Percentiles rank a stretch among this genome's conserved stretches.
These are phyloP conservation scores for Asterochloris sp. DNA, from an alignment of 139 green algal genomes.

Conservation along the genomic window DNA sequence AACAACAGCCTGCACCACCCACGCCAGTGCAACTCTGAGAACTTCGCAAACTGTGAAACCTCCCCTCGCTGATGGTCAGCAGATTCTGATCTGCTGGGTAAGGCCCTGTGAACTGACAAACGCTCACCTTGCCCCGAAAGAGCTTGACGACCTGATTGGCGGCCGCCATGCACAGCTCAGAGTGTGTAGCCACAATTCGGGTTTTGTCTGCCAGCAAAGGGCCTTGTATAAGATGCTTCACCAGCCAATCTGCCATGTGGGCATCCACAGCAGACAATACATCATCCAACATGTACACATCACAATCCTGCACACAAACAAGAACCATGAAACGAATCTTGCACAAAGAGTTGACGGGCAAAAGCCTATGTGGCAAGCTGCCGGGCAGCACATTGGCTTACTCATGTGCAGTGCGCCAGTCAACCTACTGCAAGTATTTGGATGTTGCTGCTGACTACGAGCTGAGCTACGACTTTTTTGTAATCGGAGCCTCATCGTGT, in stretches of 20 bases:
- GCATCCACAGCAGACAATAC: conserved; percentile 66
- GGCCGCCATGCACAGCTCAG: conserved; percentile 16
- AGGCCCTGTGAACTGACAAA: too few species aligned
- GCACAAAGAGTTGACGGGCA: not conserved
- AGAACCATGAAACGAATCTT: not conserved
- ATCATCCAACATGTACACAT: conserved; percentile 60
- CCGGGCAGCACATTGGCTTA: not conserved
- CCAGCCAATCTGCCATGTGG: conserved; percentile 32
- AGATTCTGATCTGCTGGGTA: too few species aligned
- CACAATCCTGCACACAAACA: conserved; percentile 17
- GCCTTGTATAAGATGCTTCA: conserved; percentile 42
- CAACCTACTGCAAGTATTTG: not conserved
- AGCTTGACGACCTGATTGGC: conserved; percentile 41
- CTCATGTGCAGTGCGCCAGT: not conserved
- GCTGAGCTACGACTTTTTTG: not conserved
- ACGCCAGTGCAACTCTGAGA: too few species aligned
- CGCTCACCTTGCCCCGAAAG: conserved; percentile 5
- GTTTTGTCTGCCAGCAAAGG: conserved; percentile 37
- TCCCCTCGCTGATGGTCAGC: too few species aligned
- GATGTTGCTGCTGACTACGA: not conserved
- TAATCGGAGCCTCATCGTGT: not conserved
- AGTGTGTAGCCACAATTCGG: conserved; percentile 48
- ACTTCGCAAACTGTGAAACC: too few species aligned
- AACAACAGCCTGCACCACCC: too few species aligned
- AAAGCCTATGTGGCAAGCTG: not conserved